Percentiles rank a stretch among this genome's conserved stretches.
Evolutionary conservation across 768 basidiomycete genomes (phyloP).

Genomic region (Lentinus tigrinus): DNA sequence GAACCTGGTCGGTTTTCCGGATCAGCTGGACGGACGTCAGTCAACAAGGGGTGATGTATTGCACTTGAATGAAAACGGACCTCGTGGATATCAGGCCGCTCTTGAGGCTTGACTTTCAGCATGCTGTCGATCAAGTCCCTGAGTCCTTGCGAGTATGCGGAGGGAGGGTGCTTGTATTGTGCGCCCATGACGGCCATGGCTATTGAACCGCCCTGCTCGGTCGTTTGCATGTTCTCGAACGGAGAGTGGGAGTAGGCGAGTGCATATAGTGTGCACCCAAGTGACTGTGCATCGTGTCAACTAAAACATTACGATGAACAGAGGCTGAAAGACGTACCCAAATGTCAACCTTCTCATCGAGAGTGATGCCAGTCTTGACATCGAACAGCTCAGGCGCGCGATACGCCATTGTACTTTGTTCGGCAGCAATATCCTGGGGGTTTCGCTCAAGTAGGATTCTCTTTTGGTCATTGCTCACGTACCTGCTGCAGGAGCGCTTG

Average conservation of each 20-base stretch:
- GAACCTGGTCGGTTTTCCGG: constrained; percentile 57
- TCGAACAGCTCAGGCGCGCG: constrained; percentile 97
- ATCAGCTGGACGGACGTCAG: constrained; percentile 49
- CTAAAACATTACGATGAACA: neutral
- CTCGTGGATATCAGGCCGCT: constrained; percentile 84
- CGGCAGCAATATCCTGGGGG: constrained; percentile 84
- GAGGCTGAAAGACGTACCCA: constrained; percentile 61
- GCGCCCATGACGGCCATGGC: constrained; percentile 97
- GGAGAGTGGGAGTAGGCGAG: constrained; percentile 95
- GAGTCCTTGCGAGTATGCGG: constrained; percentile 84
- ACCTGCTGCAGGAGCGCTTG: constrained; percentile 91
- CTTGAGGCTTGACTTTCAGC: constrained; percentile 78
- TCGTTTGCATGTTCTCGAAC: constrained; percentile 90
- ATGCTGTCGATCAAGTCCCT: constrained; percentile 80
- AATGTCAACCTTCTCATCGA: constrained; percentile 96
- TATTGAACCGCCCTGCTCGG: constrained; percentile 93
- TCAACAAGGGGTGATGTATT: neutral
- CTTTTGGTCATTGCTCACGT: constrained; percentile 1
- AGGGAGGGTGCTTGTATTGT: constrained; percentile 85
- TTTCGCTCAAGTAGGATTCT: neutral
- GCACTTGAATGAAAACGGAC: constrained; percentile 37
- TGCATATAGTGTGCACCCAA: constrained; percentile 93
- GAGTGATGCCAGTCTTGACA: constrained; percentile 81
- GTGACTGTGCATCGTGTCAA: constrained; percentile 70
- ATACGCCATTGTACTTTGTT: constrained; percentile 98